Evolutionary conservation across 2,329 filamentous ascomycete species (phyloP), one percentile per base, ranked within the genome.

Genomic region (Cordyceps cateniannulata): DNA sequence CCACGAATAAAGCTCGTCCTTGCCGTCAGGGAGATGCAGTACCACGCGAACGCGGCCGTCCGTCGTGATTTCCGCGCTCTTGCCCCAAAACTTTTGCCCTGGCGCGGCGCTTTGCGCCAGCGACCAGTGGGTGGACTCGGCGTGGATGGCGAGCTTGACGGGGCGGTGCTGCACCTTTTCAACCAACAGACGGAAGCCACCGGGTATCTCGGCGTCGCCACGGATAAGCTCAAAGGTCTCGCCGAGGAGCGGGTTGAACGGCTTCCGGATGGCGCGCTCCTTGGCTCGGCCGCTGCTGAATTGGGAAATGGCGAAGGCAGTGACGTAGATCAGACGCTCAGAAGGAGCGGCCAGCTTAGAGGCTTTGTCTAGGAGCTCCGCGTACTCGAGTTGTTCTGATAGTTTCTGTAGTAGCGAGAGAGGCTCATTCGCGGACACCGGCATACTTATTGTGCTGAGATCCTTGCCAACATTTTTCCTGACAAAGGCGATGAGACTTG

Each of bases 401-500:
- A 93, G 83, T 63, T 93, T 88, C 72, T 99, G 95, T 5, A 98
- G 80, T 12, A 96, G 77, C 0, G 93, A 97, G 1, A 87, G 85
- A 0, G 95, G 95, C 71, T 99, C 95, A 73, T 99, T 99, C 25
- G 93, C 88, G 5, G 93, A 96, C 1, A 97, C 95, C 0, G 95
- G 95, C 93, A 98, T 98, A 52, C 91, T 93, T 65, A 99, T 96
- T 3, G 92, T 96, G 63, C 91, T 96, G 53, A 99, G 79, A 73
- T 99, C 95, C 74, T 99, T 99, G 70, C 95, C 95, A 10, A 98
- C 95, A 67, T 99, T 99, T 75, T 98, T 99, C 66, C 95, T 87
- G 35, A 98, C 81, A 72, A 98, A 96, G 0, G 91, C 90, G 66
- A 99, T 96, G 58, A 99, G 79, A 71, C 91, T 96, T 0, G 95